These are phyloP conservation scores for Exidia glandulosa DNA, from an alignment of 768 basidiomycete genomes.

Conservation along the genomic window DNA sequence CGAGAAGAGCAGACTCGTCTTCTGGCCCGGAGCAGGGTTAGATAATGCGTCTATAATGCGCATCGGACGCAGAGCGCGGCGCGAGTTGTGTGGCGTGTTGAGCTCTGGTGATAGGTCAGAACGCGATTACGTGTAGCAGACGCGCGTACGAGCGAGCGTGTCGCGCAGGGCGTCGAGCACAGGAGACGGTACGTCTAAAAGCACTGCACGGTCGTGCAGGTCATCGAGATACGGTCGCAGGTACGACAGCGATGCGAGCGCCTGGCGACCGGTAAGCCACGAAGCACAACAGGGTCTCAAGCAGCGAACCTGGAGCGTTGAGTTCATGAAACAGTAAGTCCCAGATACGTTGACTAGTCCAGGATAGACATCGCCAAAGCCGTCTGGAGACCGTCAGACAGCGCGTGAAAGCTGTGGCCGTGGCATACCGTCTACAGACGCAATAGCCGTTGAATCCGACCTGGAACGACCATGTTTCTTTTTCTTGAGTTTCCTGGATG, in stretches of 20 bases:
- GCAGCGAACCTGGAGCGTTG: conserved; percentile 90
- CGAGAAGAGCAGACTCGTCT: conserved; percentile 53
- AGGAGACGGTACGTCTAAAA: conserved; percentile 72
- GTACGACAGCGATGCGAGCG: conserved; percentile 77
- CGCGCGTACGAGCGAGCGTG: conserved; percentile 50
- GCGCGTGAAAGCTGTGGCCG: neutral
- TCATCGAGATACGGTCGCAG: conserved; percentile 70
- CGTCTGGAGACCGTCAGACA: neutral
- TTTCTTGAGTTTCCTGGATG: conserved; percentile 1
- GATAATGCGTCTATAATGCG: conserved; percentile 63
- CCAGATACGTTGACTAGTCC: conserved; percentile 94
- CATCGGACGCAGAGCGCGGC: conserved; percentile 57
- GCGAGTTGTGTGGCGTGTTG: conserved; percentile 48
- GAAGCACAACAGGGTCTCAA: too few species aligned
- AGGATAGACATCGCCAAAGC: conserved; percentile 40
- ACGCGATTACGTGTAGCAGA: neutral
- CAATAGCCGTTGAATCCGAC: neutral
- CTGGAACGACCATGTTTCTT: neutral
- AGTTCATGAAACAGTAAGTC: conserved; percentile 97
- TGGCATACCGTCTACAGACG: neutral
- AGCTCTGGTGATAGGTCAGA: conserved; percentile 35
- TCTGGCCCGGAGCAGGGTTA: conserved; percentile 37
- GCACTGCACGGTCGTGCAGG: conserved; percentile 67
- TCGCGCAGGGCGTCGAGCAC: conserved; percentile 72
- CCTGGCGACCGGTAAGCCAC: conserved; percentile 40